phyloP scores from a whole-genome alignment of 2,329 filamentous ascomycete genomes.

The Stachybotrys chartarum region DNA sequence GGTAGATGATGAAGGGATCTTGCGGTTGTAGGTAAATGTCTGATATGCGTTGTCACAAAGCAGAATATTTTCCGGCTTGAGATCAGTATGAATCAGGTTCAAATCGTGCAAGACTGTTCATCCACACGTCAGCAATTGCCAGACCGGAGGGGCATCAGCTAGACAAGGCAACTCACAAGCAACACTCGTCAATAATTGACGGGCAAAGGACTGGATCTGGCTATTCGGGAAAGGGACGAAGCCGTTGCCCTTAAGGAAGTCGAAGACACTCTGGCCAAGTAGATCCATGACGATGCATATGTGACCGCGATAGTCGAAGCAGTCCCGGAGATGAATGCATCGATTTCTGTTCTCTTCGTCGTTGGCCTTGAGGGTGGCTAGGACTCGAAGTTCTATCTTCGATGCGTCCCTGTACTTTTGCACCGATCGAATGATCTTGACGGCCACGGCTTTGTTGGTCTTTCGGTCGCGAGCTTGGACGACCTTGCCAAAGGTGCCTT shows the following conservation, averaged over 20 bases:
- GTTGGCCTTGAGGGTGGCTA: slow-evolving; percentile 87
- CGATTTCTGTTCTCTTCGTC: slow-evolving; percentile 89
- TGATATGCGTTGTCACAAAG: slow-evolving; percentile 59
- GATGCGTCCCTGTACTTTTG: slow-evolving; percentile 97
- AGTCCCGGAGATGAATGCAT: slow-evolving; percentile 93
- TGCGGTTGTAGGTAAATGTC: slow-evolving; percentile 63
- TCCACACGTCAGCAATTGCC: slow-evolving; percentile 7
- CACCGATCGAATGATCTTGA: slow-evolving; percentile 97
- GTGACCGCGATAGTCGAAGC: slow-evolving; percentile 94
- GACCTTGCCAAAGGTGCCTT: slow-evolving; percentile 97
- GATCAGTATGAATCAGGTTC: slow-evolving; percentile 88
- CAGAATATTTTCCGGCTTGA: slow-evolving; percentile 66
- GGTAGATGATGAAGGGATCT: slow-evolving; percentile 60
- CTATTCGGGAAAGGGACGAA: slow-evolving; percentile 98
- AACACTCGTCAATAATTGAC: slow-evolving; percentile 95
- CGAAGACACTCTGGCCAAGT: slow-evolving; percentile 93
- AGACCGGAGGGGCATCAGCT: neutral
- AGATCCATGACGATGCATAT: slow-evolving; percentile 79
- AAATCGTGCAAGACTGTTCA: slow-evolving; percentile 81
- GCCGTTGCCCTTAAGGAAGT: slow-evolving; percentile 90
- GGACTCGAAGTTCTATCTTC: slow-evolving; percentile 84
- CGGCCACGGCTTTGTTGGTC: slow-evolving; percentile 73
- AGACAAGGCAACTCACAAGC: slow-evolving; percentile 62
- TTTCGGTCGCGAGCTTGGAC: slow-evolving; percentile 82
- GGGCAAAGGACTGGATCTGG: slow-evolving; percentile 94